Evolutionary conservation across 2,329 filamentous ascomycete species (phyloP).

Genomic region (Verticillium nubilum): DNA sequence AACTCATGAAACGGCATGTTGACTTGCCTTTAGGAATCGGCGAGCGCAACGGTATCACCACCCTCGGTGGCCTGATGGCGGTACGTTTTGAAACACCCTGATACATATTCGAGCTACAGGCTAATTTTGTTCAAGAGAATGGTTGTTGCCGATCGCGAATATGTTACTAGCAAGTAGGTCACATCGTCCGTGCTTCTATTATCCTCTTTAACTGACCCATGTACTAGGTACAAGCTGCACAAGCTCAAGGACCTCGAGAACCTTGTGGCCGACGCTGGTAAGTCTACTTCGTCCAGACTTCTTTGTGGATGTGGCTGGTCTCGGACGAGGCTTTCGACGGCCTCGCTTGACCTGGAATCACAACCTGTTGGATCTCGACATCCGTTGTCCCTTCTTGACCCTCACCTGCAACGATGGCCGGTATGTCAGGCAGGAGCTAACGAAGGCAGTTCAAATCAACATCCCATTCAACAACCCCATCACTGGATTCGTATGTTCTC

Average conservation of each 20-base stretch:
- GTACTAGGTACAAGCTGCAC: conserved; percentile 65
- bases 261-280: conserved; percentile 62
- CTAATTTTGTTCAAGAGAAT: neutral
- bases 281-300: neutral
- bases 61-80: conserved; percentile 29
- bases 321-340: too few relatives aligned
- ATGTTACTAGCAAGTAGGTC: neutral
- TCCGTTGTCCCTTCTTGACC: too few relatives aligned
- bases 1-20: neutral
- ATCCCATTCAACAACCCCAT: conserved; percentile 70
- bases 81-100: neutral
- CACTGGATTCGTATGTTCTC: conserved; percentile 53
- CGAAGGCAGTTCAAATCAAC: neutral
- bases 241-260: conserved; percentile 71
- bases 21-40: neutral
- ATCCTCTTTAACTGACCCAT: too few relatives aligned
- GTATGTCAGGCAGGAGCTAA: neutral
- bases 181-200: neutral
- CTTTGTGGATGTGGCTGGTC: neutral
- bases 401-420: neutral
- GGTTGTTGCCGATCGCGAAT: neutral
- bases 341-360: too few relatives aligned
- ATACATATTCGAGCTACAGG: neutral
- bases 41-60: conserved; percentile 60
- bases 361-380: too few relatives aligned